Base-by-base conservation (phyloP, 108 stramenopile genomes). In the Aurantiochytrium sp. region DNA sequence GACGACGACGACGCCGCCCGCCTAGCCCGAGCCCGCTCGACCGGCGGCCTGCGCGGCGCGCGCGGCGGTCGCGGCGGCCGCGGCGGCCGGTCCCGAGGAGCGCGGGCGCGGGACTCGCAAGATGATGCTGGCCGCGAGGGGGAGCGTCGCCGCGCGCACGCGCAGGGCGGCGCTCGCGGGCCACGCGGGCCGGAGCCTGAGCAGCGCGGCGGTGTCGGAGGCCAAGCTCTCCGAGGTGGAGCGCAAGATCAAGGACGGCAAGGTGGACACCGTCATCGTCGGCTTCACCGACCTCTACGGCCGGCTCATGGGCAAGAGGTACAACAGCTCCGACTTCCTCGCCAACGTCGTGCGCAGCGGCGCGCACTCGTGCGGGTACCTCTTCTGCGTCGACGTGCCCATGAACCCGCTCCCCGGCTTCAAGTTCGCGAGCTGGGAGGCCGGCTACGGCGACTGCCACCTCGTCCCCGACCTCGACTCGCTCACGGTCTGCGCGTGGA, bases 281-380 rank as follows among this genome's bases (percentile, higher is more conserved):
- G 27, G 12, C 27, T 31, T 55, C 53, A 30, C 24, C 21, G 86
- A 86, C 55, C 53, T 55, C 34, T 86, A 86, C 86, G 86, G 86
- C 4, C 53, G 86, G 17, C 55, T 54, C 54, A 54, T 86, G 54
- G 86, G 86, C 55, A 86, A 86, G 27, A 54, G 52, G 19, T 86
- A 54, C 86, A 37, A 86, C 54, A 37, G 10, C 10, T 17, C 52
- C 31, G 52, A 54, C n/a, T 86, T 86, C 27, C 37, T 86, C n/a
- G 54, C 32, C 31, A 54, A 86, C 86, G 27, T 15, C 54, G 15
- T 55, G 86, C 27, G 55, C 36, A 54, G 37, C 39, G 86, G 86
- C 4, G 53, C 86, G 37, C 86, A 86, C 86, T 54, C 86, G 36
- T 86, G 86, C 86, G 22, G n/a, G n/a, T 86, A 86, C 36, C 53